Percentiles rank a stretch among this genome's conserved stretches.
phyloP scores from a whole-genome alignment of 2,329 filamentous ascomycete species.

The Neofusicoccum laricinum region DNA sequence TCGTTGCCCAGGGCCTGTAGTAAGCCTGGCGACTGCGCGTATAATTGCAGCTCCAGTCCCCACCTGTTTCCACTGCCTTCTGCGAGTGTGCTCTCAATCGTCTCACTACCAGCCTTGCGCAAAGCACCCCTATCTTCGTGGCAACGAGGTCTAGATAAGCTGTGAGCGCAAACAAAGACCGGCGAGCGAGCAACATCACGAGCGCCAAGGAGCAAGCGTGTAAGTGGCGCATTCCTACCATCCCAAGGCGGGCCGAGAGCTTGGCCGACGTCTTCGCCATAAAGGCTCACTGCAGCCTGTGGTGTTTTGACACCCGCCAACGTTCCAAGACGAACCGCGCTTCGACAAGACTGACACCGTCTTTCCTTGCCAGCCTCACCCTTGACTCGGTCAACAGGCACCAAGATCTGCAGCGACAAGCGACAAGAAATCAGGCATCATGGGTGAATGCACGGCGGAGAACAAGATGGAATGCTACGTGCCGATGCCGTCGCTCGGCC shows the following conservation, averaged over 20 bases:
- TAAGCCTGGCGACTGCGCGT: background rate
- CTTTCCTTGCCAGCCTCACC: background rate
- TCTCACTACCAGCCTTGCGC: background rate
- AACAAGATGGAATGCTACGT: constrained; percentile 14
- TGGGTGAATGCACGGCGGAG: constrained; percentile 13
- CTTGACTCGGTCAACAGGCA: background rate
- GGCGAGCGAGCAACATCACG: background rate
- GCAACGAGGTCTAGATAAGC: too few relatives aligned
- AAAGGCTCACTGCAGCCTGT: background rate
- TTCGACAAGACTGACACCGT: background rate
- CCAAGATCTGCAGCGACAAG: background rate
- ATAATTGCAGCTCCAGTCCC: background rate
- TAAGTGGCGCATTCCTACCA: constrained; percentile 1
- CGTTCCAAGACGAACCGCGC: background rate
- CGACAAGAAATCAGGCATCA: background rate
- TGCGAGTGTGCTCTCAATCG: background rate
- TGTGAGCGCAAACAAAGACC: background rate
- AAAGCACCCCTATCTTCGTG: too few relatives aligned
- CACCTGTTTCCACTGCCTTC: background rate
- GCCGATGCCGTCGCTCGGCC: constrained; percentile 22
- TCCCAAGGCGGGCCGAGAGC: background rate
- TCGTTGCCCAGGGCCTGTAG: background rate
- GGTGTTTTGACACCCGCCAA: too few relatives aligned
- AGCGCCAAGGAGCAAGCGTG: background rate
- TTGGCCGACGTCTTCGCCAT: background rate